Base-by-base conservation (phyloP, 495 filamentous ascomycete species). In the Penicillium psychrofluorescens region DNA sequence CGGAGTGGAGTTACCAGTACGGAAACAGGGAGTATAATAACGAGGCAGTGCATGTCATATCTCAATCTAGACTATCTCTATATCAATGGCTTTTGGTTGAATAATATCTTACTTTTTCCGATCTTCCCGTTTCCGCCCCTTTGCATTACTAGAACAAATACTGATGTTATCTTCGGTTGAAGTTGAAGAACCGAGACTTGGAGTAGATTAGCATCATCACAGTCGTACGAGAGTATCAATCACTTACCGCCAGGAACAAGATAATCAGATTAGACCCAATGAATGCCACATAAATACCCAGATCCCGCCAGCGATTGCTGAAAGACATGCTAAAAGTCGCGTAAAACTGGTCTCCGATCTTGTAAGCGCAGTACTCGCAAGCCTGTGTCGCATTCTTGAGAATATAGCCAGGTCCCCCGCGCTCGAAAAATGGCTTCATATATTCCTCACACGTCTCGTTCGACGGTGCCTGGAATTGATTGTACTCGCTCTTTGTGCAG, bases 321-420 rank as follows among this genome's bases (percentile, higher is more conserved):
- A 80, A 94, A 11, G 52, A 62, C 56, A 90, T 76, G 0, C 72
- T 72, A 11, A 92, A 69, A 0, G 75, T 68, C 35, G 68, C 53
- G 43, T 86, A 92, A 51, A 90, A 92, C 60, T 92, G 71, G 49
- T 92, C 83, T 33, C 88, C 86, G 36, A 85, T 67, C 36, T 73
- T 81, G 58, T 77, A 90, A 13, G 86, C 85, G 53, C 88, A 94
- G 56, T 90, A 91, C 46, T 83, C 58, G 59, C 88, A 94, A 5
- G 62, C 61, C 11, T 62, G 74, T 0, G 81, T 85, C 1, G 69
- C 67, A 49, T 84, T 81, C 11, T 72, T 38, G 1, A 58, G 39
- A 11, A 91, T 53, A 54, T 91, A 91, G 1, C 86, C 87, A 0
- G 78, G 54, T 0, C 82, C 87, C 14, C 77, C 77, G 15, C 52